Percentiles rank a stretch among this genome's conserved stretches.
phyloP scores from a whole-genome alignment of 2,329 filamentous ascomycete genomes.

The Rasamsonia emersonii region DNA sequence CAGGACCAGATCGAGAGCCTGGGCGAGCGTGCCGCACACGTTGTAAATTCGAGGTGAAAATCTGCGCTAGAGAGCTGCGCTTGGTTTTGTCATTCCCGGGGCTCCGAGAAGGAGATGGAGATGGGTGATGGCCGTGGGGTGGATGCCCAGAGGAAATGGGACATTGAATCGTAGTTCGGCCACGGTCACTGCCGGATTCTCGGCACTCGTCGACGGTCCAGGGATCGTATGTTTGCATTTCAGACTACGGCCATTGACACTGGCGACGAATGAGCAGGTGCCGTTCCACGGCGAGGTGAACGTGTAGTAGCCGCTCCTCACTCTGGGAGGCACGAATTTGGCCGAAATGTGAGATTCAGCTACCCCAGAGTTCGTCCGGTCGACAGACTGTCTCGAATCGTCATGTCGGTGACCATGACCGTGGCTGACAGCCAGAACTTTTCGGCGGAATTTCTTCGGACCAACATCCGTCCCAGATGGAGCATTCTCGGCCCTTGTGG shows the following conservation, averaged over 20 bases:
- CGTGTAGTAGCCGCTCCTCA: slow-evolving; percentile 49
- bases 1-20: slow-evolving; percentile 9
- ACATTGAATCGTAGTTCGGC: slow-evolving; percentile 90
- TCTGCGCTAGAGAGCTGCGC: slow-evolving; percentile 11
- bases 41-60: slow-evolving; percentile 8
- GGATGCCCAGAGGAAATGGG: slow-evolving; percentile 39
- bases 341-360: background rate
- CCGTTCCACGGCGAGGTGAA: slow-evolving; percentile 85
- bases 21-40: slow-evolving; percentile 9
- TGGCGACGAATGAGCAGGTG: slow-evolving; percentile 75
- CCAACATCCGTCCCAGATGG: background rate
- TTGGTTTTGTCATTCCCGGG: slow-evolving; percentile 17
- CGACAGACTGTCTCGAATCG: background rate
- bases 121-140: slow-evolving; percentile 16
- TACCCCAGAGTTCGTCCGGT: background rate
- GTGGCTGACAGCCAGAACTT: background rate
- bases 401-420: background rate
- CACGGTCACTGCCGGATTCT: slow-evolving; percentile 43
- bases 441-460: slow-evolving; percentile 2
- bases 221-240: slow-evolving; percentile 65
- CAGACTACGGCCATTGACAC: slow-evolving; percentile 63
- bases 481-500: background rate
- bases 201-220: slow-evolving; percentile 14
- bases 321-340: slow-evolving; percentile 12
- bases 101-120: slow-evolving; percentile 16